Evolutionary conservation across 257 asterid genomes (phyloP), one percentile per base, ranked within the genome.

Genomic region (Scutellaria baicalensis): DNA sequence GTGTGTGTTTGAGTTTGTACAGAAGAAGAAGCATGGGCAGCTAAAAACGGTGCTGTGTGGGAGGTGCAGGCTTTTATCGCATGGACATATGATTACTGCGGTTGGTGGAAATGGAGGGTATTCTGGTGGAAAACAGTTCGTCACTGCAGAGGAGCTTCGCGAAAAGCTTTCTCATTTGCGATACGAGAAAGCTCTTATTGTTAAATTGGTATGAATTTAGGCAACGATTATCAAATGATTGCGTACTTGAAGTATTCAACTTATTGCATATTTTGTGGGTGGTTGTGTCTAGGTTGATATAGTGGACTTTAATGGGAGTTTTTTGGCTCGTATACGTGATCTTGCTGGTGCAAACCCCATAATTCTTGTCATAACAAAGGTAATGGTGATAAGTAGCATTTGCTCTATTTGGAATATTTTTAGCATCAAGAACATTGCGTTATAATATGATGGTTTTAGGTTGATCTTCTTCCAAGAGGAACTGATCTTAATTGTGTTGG

Each of bases 21-120:
- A 94, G 99, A 94, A 94, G 83, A 94, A 91, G 95, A 91, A 91
- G 50, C 97, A 94, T 66, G 84, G 71, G 70, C 97, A 91, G 76
- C 84, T 94, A 2, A 85, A 84, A 63, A 84, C 80, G 12, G 88
- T 94, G 75, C 73, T 91, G 23, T 94, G 99, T 66, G 97, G 99
- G 81, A 86, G 99, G 80, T 94, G 99, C 84, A 89, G 65, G 63
- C 95, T 94, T 63, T 68, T 94, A 75, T 94, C 99, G 20, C 97
- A 94, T 61, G 99, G 99, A 31, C 96, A 88, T 76, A 86, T 94
- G 97, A 86, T 94, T 78, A 94, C 97, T 68, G 99, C 99, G 56
- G 99, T 94, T 73, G 99, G 99, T 78, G 97, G 99, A 45, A 85
- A 91, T 77, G 99, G 99, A 51, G 99, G 99, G 48, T 94, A 94